Evolutionary conservation across 148 eudicot species (phyloP), one percentile per base, ranked within the genome.

Genomic region (Rhododendron vialii): DNA sequence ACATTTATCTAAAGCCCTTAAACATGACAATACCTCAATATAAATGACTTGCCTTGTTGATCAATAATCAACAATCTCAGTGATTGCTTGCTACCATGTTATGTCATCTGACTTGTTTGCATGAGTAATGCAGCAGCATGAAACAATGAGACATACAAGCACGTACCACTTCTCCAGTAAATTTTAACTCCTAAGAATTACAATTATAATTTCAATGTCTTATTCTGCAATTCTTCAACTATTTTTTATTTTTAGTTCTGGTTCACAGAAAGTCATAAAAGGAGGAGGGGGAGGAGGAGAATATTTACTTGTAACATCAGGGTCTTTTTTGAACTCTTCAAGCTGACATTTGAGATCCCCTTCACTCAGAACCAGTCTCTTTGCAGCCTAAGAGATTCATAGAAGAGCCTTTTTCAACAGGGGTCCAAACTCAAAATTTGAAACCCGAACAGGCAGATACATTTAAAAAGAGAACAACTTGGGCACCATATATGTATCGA

Each of bases 291-390:
- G 63, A n/a, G 50, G 51, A 87, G 75, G 53, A 88, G 75, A 87
- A 57, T 74, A 85, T 63, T 89, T 88, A 95, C 99, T 89, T 89
- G 95, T 86, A 91, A 97, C 89, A 85, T 86, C 86, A 82, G 96
- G 99, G 87, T 97, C 98, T 88, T 88, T 92, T 61, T 91, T 87
- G 85, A 97, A 97, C 83, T 87, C 88, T 86, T 93, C 91, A 88
- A 94, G 94, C 92, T 95, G 94, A 73, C 69, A 59, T 90, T 91
- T 97, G 55, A 97, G 98, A 85, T 92, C 91, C 88, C 98, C 98
- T 43, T 91, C 92, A 89, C 96, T 95, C 82, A 5, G 88, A 85
- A 92, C 84, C 35, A 97, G 95, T 88, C 98, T 92, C 88, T 93
- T 92, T 76, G 99, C 98, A 88, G 99, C 99, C 99, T 97, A 89